phyloP scores from a whole-genome alignment of 208 protist genomes.

The Leishmania amazonensis region DNA sequence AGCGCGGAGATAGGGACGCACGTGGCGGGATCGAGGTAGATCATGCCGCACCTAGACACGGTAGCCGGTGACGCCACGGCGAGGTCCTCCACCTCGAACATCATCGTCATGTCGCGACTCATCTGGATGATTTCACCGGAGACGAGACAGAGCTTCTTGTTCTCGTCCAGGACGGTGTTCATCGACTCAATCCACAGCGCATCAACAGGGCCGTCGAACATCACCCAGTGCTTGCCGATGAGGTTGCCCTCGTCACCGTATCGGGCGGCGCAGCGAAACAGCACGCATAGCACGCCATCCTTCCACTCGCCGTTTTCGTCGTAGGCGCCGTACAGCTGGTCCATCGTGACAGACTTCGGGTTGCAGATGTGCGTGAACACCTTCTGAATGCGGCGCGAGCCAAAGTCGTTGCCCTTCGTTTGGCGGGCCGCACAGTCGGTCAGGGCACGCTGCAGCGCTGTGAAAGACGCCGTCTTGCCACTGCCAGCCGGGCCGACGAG shows the following conservation, averaged over 20 bases:
- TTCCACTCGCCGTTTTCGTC: conserved; percentile 97
- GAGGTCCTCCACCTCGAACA: conserved; percentile 98
- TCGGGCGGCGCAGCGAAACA: conserved; percentile 92
- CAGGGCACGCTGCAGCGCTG: conserved; percentile 84
- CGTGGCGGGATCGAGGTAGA: conserved; percentile 96
- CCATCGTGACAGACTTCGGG: conserved; percentile 98
- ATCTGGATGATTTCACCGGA: conserved; percentile 96
- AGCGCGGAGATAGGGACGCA: conserved; percentile 77
- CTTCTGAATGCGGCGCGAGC: conserved; percentile 79
- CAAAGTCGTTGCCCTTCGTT: conserved; percentile 69
- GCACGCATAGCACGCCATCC: conserved; percentile 95
- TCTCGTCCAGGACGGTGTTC: conserved; percentile 96
- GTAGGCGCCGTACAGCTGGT: conserved; percentile 98
- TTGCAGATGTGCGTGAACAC: conserved; percentile 96
- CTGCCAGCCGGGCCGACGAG: conserved; percentile 96
- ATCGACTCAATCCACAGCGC: conserved; percentile 97
- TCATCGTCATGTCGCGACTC: conserved; percentile 96
- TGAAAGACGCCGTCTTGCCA: conserved; percentile 96
- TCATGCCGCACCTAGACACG: conserved; percentile 98
- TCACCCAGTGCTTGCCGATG: conserved; percentile 95
- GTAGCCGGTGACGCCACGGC: conserved; percentile 97
- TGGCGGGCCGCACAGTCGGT: conserved; percentile 73
- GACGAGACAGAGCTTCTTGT: conserved; percentile 97
- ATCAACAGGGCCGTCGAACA: conserved; percentile 98
- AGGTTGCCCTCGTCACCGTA: conserved; percentile 88